Percentiles rank a stretch among this genome's conserved stretches.
phyloP scores from a whole-genome alignment of 257 asterid species.

The Echites panduratus region DNA sequence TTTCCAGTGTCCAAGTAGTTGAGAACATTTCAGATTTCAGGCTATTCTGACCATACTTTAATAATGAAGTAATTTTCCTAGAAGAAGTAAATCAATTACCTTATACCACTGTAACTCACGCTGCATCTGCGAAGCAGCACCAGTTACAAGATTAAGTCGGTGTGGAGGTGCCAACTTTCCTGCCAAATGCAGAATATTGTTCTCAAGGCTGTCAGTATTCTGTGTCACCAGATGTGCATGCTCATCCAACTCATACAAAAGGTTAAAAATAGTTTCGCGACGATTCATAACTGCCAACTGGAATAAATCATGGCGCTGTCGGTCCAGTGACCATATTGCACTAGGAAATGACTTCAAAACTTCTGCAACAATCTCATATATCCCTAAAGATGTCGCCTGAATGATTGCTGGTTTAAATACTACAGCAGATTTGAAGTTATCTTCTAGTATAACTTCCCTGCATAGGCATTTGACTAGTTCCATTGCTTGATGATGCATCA shows the following conservation, averaged over 20 bases:
- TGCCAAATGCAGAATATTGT: constrained; percentile 38
- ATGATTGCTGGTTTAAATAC: constrained; percentile 29
- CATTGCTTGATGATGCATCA: constrained; percentile 32
- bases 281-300: constrained; percentile 33
- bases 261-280: constrained; percentile 33
- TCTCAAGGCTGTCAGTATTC: constrained; percentile 12
- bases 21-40: neutral
- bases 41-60: neutral
- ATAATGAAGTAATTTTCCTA: neutral
- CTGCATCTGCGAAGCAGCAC: constrained; percentile 46
- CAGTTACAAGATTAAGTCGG: constrained; percentile 27
- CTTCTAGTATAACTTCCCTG: constrained; percentile 19
- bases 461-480: constrained; percentile 28
- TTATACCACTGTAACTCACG: constrained; percentile 38
- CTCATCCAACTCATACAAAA: constrained; percentile 30
- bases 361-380: constrained; percentile 35
- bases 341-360: constrained; percentile 32
- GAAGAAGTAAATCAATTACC: constrained; percentile 17
- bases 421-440: constrained; percentile 24
- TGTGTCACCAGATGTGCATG: constrained; percentile 25
- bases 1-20: constrained; percentile 4
- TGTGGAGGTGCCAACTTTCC: constrained; percentile 23
- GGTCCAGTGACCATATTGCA: constrained; percentile 31
- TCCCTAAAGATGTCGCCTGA: constrained; percentile 30
- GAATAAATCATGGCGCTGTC: constrained; percentile 28